Percentiles rank a stretch among this genome's conserved stretches.
These are phyloP conservation scores for Westerdykella aurantiaca DNA, from an alignment of 2,329 filamentous ascomycete species.

Conservation along the genomic window DNA sequence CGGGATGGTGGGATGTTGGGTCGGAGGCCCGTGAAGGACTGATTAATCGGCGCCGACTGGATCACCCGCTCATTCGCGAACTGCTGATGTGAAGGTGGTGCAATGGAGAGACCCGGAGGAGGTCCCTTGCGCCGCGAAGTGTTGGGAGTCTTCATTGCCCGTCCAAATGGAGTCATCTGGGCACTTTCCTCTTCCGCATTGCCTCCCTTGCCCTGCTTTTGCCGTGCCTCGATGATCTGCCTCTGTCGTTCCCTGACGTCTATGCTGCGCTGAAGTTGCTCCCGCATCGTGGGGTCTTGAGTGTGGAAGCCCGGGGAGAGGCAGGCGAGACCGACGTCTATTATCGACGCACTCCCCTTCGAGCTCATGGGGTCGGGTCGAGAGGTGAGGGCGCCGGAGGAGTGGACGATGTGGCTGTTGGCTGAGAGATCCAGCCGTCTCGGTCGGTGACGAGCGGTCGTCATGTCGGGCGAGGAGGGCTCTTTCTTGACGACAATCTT, in stretches of 20 bases:
- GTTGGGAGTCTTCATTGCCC: conserved; percentile 60
- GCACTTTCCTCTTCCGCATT: conserved; percentile 27
- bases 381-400: conserved; percentile 49
- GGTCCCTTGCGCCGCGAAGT: conserved; percentile 69
- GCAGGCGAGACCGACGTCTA: conserved; percentile 89
- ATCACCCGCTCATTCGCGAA: conserved; percentile 94
- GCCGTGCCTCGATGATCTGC: conserved; percentile 88
- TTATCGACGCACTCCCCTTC: conserved; percentile 69
- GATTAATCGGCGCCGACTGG: conserved; percentile 89
- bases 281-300: conserved; percentile 92
- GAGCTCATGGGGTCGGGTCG: conserved; percentile 69
- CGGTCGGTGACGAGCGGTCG: conserved; percentile 66
- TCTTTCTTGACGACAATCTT: conserved; percentile 97
- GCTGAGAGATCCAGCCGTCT: conserved; percentile 69
- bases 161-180: conserved; percentile 39
- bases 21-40: conserved; percentile 89
- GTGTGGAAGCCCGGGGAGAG: conserved; percentile 94
- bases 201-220: conserved; percentile 63
- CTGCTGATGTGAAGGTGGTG: conserved; percentile 85
- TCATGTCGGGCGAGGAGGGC: conserved; percentile 75
- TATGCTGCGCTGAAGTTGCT: conserved; percentile 89
- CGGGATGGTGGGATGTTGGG: conserved; percentile 58
- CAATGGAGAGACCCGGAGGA: conserved; percentile 85
- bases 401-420: conserved; percentile 40
- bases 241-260: conserved; percentile 90